Conservation (phyloP, 768 basidiomycete genomes). For the Lactarius pseudohatsudake region DNA sequence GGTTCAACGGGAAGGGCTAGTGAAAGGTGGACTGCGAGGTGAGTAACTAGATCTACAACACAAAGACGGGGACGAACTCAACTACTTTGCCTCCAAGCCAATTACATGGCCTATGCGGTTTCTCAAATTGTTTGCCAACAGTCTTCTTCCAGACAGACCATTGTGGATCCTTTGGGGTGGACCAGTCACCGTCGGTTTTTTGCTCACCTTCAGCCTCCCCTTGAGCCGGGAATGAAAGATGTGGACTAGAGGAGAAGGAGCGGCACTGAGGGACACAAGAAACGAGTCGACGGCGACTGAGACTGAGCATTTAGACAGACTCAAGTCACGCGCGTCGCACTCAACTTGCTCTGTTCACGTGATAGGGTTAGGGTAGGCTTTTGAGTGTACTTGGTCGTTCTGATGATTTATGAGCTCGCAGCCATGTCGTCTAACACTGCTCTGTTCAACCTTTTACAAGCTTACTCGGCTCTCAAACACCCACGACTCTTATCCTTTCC, state of each 20-base stretch:
- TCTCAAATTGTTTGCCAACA: constrained; percentile 24
- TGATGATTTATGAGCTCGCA: not conserved
- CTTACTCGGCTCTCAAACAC: constrained; percentile 53
- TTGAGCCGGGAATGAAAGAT: not conserved
- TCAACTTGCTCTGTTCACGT: not conserved
- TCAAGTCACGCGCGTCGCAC: not conserved
- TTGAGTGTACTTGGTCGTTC: constrained; percentile 4
- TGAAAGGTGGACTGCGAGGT: constrained; percentile 21
- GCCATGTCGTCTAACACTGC: constrained; percentile 7
- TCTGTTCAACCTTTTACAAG: constrained; percentile 48
- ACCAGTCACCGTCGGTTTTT: constrained; percentile 29
- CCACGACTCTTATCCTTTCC: constrained; percentile 47
- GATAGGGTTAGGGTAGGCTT: constrained; percentile 21
- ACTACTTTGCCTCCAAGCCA: constrained; percentile 65
- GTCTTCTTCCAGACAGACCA: constrained; percentile 19
- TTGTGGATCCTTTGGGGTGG: constrained; percentile 5
- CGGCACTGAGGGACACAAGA: constrained; percentile 3
- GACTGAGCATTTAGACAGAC: constrained; percentile 14
- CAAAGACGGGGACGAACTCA: constrained; percentile 38
- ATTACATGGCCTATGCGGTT: constrained; percentile 43
- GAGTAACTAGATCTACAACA: constrained; percentile 13
- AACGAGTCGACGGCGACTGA: constrained; percentile 5
- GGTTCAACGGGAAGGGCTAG: constrained; percentile 86
- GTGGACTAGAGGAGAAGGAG: constrained; percentile 5
- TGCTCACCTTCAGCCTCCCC: not conserved